These are phyloP conservation scores for Erythrobasidium hasegawianum DNA, from an alignment of 1,284 basidiomycete species.

Conservation along the genomic window DNA sequence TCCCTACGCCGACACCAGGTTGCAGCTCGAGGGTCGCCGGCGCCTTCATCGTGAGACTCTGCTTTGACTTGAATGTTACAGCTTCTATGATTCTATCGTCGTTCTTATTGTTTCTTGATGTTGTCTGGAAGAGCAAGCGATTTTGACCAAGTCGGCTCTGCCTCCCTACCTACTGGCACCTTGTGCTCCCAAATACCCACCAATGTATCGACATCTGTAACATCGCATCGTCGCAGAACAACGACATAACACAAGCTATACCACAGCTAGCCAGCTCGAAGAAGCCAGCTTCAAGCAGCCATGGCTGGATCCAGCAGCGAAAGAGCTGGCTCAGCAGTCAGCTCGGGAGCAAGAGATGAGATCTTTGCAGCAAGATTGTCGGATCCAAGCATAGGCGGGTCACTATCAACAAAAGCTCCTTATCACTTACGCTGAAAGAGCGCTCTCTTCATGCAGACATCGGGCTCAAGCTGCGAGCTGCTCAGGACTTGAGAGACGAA, in stretches of 20 bases:
- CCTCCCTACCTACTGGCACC: no score
- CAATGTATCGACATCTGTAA: no score
- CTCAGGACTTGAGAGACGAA: conserved; percentile 34
- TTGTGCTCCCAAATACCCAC: no score
- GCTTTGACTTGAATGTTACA: no score
- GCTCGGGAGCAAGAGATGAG: conserved; percentile 27
- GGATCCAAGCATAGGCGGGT: conserved; percentile 32
- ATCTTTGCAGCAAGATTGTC: conserved; percentile 31
- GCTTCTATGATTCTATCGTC: no score
- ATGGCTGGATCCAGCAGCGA: conserved; percentile 12
- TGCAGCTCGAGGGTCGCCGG: conserved; percentile 13
- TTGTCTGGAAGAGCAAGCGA: no score
- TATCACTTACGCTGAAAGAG: background rate
- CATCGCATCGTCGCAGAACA: no score
- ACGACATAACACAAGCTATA: no score
- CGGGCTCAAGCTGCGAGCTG: conserved; percentile 31
- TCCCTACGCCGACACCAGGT: conserved; percentile 22
- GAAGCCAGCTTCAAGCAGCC: conserved; percentile 9
- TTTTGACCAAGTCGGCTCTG: no score
- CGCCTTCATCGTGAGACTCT: background rate
- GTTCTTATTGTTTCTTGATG: no score
- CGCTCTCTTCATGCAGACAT: conserved; percentile 4
- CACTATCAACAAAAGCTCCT: background rate
- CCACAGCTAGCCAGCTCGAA: no score
- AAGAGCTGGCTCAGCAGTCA: conserved; percentile 17